Percentiles rank a stretch among this genome's conserved stretches.
phyloP scores from a whole-genome alignment of 1,139 yeast species.

The Suhomyces coccinellae region DNA sequence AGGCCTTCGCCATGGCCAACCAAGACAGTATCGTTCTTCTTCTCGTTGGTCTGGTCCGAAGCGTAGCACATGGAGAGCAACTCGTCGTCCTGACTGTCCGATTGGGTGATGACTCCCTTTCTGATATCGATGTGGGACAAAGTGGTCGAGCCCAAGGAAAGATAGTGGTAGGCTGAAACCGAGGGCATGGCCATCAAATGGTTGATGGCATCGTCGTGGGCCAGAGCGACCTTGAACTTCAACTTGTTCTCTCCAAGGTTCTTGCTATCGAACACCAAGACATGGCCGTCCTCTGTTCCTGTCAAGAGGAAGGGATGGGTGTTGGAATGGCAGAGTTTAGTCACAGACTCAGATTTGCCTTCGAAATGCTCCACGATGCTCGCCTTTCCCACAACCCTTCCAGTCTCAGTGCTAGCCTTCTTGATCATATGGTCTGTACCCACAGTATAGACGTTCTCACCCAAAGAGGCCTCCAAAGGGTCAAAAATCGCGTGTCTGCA shows the following conservation, averaged over 20 bases:
- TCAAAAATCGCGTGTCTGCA: conserved; percentile 76
- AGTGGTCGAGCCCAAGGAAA: conserved; percentile 82
- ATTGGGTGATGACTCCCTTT: conserved; percentile 60
- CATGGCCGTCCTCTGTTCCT: conserved; percentile 79
- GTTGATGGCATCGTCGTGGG: conserved; percentile 78
- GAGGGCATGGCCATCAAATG: conserved; percentile 68
- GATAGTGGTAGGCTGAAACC: conserved; percentile 75
- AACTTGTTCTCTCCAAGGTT: conserved; percentile 37
- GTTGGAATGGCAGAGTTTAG: conserved; percentile 62
- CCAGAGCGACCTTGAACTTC: conserved; percentile 46
- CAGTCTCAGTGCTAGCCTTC: conserved; percentile 69
- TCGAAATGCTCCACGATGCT: conserved; percentile 29
- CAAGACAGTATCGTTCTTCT: conserved; percentile 59
- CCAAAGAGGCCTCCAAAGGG: conserved; percentile 45
- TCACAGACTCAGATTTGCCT: conserved; percentile 41
- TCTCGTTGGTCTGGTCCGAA: conserved; percentile 45
- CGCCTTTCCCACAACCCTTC: conserved; percentile 67
- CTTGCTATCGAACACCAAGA: conserved; percentile 61
- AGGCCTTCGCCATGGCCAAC: conserved; percentile 91
- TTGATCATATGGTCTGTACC: conserved; percentile 84
- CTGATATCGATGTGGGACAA: conserved; percentile 78
- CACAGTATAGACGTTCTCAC: conserved; percentile 59
- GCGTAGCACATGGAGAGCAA: conserved; percentile 71
- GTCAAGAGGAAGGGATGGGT: conserved; percentile 66
- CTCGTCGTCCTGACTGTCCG: conserved; percentile 94